Evolutionary conservation across 129 eudicot genomes (phyloP), one percentile per base, ranked within the genome.

Genomic region (Solidago caesia): DNA sequence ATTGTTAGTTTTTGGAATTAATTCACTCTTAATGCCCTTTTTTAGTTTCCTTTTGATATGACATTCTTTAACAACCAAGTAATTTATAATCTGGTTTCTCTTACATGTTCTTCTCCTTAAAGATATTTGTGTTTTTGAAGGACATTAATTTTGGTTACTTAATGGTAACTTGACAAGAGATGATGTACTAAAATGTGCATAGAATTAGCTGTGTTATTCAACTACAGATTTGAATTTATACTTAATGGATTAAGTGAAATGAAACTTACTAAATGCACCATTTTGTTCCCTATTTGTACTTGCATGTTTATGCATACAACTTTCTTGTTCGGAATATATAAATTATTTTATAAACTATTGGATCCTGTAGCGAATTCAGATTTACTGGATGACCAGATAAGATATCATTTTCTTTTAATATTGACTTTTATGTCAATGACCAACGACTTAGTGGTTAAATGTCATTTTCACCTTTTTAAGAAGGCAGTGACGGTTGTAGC

Each of bases 121-220:
- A 21, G 21, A 21, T 21, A 21, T 21, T 21, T 21, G 13, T 72
- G 44, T 72, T 72, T 56, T 15, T 39, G n/a, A 10, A 49, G 69
- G 77, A 13, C 45, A 73, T 60, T 48, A 26, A 13, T 26, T 44
- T 2, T 3, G 33, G 57, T 73, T 59, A 59, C 27, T 59, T 46
- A 69, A 39, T 53, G 59, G 16, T 14, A 61, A 47, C 60, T 61
- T 73, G 61, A 61, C 61, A 29, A 61, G 57, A 61, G 60, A 60
- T 25, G 60, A 16, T 15, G 65, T 53, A 48, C 13, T 44, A 25
- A 26, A n/a, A 59, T 59, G 64, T 15, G 33, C 42, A 47, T 39
- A 25, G 64, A 58, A n/a, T 25, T 27, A 25, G 64, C 39, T 21
- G 14, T 66, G 5, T 65, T 59, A 10, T 41, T 75, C 8, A 43